Evolutionary conservation across 768 basidiomycete genomes (phyloP), one percentile per base, ranked within the genome.

Genomic region (Psilocybe cubensis): DNA sequence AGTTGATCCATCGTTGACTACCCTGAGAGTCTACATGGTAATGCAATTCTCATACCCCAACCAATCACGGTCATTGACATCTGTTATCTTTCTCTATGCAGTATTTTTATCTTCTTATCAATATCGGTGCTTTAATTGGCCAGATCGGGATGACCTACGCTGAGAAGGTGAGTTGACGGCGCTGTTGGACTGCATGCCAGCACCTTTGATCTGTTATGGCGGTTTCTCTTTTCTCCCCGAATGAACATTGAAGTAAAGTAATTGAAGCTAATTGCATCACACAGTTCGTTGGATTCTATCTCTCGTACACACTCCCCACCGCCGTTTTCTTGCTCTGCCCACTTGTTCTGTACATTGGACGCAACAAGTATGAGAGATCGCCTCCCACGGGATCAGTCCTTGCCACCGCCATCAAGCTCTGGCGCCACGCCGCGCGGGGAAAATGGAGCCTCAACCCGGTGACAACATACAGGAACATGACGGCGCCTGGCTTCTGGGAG

Each of bases 51-150:
- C 60, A 38, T 63, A 61, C 44, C 17, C 6, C 12, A 8, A 4
- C 23, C 4, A 44, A n/a, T n/a, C n/a, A n/a, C n/a, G n/a, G n/a
- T n/a, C n/a, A n/a, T n/a, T 14, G 8, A 46, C 38, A 23, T 24
- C 10, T 44, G 14, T 38, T 38, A 38, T 21, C 20, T 10, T 47
- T 48, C 57, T n/a, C n/a, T n/a, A n/a, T 4, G n/a, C 48, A 83
- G 82, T 85, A 85, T 63, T 87, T 86, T 69, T 89, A 89, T 68
- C 74, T 83, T 18, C 86, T 89, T 70, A 87, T 89, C 69, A 92
- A 92, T 69, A 70, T 91, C 51, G 90, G 91, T 2, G 83, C 91
- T 0, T 73, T 91, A 21, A 59, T 84, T 31, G 90, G 88, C 20
- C 88, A 89, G 68, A 81, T 90, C 40, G 69, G 74, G 17, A 89